These are phyloP conservation scores for Botrytis hyacinthi DNA, from an alignment of 2,329 filamentous ascomycete species.

Conservation along the genomic window DNA sequence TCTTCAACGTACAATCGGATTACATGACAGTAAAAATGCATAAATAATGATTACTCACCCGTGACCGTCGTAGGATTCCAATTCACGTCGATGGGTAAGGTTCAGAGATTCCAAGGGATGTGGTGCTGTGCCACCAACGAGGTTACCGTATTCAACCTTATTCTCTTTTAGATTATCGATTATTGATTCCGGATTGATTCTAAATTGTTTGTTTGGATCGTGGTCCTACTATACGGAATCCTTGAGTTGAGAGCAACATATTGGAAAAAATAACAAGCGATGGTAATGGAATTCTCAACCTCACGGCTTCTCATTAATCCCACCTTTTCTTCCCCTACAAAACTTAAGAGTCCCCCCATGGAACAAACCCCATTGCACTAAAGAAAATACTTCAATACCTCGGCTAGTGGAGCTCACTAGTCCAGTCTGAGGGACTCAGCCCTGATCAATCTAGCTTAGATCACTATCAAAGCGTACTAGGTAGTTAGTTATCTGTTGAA, in stretches of 20 bases:
- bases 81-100: not conserved
- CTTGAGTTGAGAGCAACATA: not conserved
- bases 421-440: not conserved
- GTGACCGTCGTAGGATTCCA: not conserved
- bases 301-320: not conserved
- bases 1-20: not conserved
- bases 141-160: constrained; percentile 10
- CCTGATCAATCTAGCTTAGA: constrained; percentile 14
- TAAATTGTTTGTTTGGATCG: not conserved
- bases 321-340: not conserved
- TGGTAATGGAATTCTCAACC: not conserved
- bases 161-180: not conserved
- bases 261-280: not conserved
- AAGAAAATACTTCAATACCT: not conserved
- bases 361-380: not conserved
- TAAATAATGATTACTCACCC: not conserved
- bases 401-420: not conserved
- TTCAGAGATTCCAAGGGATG: not conserved
- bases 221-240: not conserved
- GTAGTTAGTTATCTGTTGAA: not conserved
- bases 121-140: constrained; percentile 1
- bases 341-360: not conserved
- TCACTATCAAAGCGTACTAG: not conserved
- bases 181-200: not conserved
- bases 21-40: not conserved